phyloP scores from a whole-genome alignment of 1,139 yeast species.

The Pichia sp. region DNA sequence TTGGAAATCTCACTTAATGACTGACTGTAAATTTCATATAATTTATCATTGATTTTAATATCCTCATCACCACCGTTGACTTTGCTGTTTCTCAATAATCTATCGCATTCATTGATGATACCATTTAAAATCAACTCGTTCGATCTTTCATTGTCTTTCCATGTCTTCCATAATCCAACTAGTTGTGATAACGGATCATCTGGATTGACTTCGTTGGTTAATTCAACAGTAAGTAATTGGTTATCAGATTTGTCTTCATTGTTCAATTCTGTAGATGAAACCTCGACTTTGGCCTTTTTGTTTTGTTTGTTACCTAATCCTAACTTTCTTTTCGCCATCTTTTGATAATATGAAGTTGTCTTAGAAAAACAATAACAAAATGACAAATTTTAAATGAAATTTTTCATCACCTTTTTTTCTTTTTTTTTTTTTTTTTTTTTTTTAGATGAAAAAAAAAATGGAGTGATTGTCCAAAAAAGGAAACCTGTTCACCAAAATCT shows the following conservation, averaged over 20 bases:
- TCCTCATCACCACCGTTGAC: slow-evolving; percentile 26
- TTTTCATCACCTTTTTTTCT: too few relatives aligned
- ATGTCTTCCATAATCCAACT: slow-evolving; percentile 67
- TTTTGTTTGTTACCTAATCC: slow-evolving; percentile 60
- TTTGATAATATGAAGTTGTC: not conserved
- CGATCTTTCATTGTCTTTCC: slow-evolving; percentile 43
- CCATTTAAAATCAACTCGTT: slow-evolving; percentile 70
- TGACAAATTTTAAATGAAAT: too few relatives aligned
- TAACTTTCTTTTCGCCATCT: slow-evolving; percentile 53
- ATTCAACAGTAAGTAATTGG: slow-evolving; percentile 48
- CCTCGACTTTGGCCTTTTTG: slow-evolving; percentile 31
- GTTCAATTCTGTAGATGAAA: slow-evolving; percentile 1
- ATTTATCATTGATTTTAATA: slow-evolving; percentile 42
- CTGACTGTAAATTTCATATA: slow-evolving; percentile 66
- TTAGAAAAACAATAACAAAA: not conserved
- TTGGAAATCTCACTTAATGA: slow-evolving; percentile 64
- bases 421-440: too few relatives aligned
- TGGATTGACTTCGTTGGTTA: slow-evolving; percentile 62
- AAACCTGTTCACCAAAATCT: too few relatives aligned
- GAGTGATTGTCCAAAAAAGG: too few relatives aligned
- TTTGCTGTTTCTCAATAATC: slow-evolving; percentile 49
- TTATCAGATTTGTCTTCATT: slow-evolving; percentile 25
- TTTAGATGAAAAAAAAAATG: too few relatives aligned
- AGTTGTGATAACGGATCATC: slow-evolving; percentile 75
- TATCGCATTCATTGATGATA: slow-evolving; percentile 84